A percentile compares a stretch with the other conserved stretches of the same genome.
These are phyloP conservation scores for Elsinoe fawcettii DNA, from an alignment of 2,329 filamentous ascomycete species.

Conservation along the genomic window DNA sequence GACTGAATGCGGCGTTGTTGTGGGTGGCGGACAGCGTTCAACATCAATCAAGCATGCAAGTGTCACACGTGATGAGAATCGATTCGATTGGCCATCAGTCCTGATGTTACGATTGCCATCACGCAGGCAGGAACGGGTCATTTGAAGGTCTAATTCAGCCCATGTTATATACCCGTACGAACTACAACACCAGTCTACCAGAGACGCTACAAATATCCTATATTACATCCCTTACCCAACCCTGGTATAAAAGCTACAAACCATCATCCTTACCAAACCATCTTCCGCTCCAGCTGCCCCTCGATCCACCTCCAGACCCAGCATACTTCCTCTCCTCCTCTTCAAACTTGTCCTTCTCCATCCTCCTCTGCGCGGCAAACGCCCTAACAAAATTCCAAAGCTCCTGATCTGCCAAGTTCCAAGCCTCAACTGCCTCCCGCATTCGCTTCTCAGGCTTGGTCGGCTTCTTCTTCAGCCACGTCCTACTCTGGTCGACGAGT, in stretches of 20 bases:
- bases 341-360: conserved; percentile 63
- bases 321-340: conserved; percentile 59
- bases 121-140: too few relatives aligned
- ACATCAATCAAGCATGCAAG: background rate
- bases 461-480: conserved; percentile 15
- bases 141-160: background rate
- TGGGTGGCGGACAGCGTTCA: background rate
- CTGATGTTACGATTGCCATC: too few relatives aligned
- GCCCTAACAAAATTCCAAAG: conserved; percentile 68
- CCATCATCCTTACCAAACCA: conserved; percentile 26
- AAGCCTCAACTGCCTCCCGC: conserved; percentile 41
- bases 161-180: background rate
- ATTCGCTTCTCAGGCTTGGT: conserved; percentile 13
- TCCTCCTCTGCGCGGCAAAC: conserved; percentile 53
- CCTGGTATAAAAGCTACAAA: background rate
- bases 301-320: conserved; percentile 46
- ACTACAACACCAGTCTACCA: background rate
- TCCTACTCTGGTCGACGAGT: conserved; percentile 48
- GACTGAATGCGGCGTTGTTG: background rate
- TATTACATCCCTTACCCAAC: background rate
- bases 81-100: too few relatives aligned
- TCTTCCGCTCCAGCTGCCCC: conserved; percentile 28
- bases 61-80: background rate
- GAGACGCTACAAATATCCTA: conserved; percentile 4
- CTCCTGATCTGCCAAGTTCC: conserved; percentile 63